Conservation (phyloP, 306 rosid species). For the Trifolium subterraneum region DNA sequence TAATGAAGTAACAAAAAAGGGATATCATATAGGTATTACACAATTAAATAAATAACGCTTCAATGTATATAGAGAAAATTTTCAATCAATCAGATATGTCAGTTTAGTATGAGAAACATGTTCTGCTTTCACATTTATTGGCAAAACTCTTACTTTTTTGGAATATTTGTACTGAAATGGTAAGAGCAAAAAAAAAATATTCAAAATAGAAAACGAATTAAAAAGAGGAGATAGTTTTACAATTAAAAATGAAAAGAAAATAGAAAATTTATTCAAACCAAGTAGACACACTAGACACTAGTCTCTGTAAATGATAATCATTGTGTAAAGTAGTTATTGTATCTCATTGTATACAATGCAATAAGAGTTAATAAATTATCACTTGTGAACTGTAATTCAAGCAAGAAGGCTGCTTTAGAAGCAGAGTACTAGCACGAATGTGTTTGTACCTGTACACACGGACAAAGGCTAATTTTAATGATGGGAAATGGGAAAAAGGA, state of each 20-base stretch:
- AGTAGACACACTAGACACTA: no score
- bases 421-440: no score
- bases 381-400: background rate
- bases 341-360: background rate
- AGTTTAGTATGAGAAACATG: background rate
- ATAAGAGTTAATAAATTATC: background rate
- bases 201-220: background rate
- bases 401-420: background rate
- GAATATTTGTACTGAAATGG: background rate
- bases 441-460: no score
- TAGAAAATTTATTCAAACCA: no score
- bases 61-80: background rate
- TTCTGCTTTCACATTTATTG: background rate
- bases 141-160: background rate
- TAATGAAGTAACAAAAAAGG: background rate
- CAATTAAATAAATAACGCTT: background rate
- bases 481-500: background rate
- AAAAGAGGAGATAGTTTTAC: no score
- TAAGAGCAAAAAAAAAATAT: background rate
- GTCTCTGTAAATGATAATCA: no score
- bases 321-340: no score
- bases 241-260: no score
- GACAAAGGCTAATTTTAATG: no score
- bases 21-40: background rate
- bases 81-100: background rate